phyloP scores from a whole-genome alignment of 2,329 filamentous ascomycete species.

The Metarhizium guizhouense region DNA sequence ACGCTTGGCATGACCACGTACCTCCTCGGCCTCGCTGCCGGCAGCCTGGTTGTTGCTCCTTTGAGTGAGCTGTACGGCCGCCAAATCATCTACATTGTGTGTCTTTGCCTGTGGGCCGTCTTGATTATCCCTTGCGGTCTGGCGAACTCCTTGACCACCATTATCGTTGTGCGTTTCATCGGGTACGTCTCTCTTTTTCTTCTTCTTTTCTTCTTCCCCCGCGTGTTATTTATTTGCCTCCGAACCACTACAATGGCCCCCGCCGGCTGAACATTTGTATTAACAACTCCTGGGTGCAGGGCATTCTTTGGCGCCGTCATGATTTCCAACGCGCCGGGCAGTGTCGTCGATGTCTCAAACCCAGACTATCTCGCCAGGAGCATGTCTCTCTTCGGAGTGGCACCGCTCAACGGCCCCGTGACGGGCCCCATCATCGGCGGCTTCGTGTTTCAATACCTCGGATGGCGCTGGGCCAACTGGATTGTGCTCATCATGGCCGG shows the following conservation, averaged over 20 bases:
- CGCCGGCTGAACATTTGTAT: not conserved
- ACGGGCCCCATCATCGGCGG: conserved; percentile 53
- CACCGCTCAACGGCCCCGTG: conserved; percentile 68
- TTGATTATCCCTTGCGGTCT: conserved; percentile 65
- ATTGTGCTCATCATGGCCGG: conserved; percentile 65
- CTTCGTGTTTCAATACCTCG: conserved; percentile 60
- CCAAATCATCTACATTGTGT: conserved; percentile 58
- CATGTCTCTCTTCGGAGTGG: conserved; percentile 60
- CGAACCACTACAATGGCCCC: no score
- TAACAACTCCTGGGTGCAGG: conserved; percentile 7
- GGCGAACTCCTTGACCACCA: conserved; percentile 55
- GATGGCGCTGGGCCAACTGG: conserved; percentile 87
- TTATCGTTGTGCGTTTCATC: conserved; percentile 68
- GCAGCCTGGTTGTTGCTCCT: conserved; percentile 65
- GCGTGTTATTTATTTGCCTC: no score
- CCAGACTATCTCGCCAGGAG: conserved; percentile 76
- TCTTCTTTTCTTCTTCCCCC: not conserved
- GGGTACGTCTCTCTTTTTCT: conserved; percentile 34
- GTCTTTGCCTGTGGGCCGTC: conserved; percentile 54
- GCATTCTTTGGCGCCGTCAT: conserved; percentile 60
- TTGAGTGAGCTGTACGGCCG: conserved; percentile 63
- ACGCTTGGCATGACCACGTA: conserved; percentile 75
- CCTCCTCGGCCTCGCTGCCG: conserved; percentile 62
- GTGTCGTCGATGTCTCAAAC: conserved; percentile 72
- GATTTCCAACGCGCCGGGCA: conserved; percentile 76